Conservation (phyloP, 495 filamentous ascomycete species). For the Neurospora tetrasperma region DNA sequence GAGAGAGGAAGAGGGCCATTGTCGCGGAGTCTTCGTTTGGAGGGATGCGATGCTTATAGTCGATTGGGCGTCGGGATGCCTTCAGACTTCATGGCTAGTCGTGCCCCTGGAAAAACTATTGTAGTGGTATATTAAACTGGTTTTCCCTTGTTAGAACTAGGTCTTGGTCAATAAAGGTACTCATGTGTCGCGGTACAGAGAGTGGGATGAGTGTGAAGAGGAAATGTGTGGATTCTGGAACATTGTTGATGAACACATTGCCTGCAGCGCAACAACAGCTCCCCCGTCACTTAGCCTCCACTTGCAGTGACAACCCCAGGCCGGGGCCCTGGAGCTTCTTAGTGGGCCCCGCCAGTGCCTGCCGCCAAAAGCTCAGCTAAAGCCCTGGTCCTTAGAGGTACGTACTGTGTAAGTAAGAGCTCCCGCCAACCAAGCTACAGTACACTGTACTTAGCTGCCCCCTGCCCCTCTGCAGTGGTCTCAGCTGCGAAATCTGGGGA, state of each 20-base stretch:
- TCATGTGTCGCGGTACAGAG: background rate
- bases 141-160: background rate
- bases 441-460: background rate
- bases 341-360: background rate
- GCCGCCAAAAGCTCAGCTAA: background rate
- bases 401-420: background rate
- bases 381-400: background rate
- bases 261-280: background rate
- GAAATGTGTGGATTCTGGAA: background rate
- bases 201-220: background rate
- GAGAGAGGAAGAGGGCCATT: constrained; percentile 39
- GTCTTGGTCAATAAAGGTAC: background rate
- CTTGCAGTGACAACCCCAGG: background rate
- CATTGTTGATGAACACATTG: background rate
- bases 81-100: background rate
- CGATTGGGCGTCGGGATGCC: background rate
- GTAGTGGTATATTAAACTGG: background rate
- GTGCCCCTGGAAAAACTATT: background rate
- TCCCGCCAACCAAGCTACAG: background rate
- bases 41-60: background rate
- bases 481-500: background rate
- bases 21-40: constrained; percentile 4
- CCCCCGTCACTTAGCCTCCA: background rate
- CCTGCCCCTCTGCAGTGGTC: background rate
- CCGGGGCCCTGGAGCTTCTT: background rate